Base-by-base conservation (phyloP, 129 eudicot genomes). In the Tanacetum coccineum region DNA sequence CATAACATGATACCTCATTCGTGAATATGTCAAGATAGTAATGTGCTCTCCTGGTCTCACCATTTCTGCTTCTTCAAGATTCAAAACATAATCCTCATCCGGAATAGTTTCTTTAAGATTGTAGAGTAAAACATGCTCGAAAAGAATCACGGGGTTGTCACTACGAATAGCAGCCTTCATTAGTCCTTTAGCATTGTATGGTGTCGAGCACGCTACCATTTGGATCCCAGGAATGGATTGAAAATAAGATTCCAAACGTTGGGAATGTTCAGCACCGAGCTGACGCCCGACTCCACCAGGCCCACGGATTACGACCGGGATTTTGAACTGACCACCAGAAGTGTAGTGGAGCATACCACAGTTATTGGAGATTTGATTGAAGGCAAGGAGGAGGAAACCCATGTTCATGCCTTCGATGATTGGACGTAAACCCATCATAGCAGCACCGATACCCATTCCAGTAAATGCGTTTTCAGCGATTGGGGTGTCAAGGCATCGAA, bases 341-440 rank as follows among this genome's bases (percentile, higher is more conserved):
- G 97, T 91, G 90, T 91, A 91, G 79, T 91, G 97, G 59, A 91
- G 97, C 97, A 91, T 91, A 14, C 97, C 97, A 65, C 97, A 91
- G 76, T 91, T 91, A 81, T 91, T 87, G n/a, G 97, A 91, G 73
- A 91, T 91, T 52, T 91, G 97, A 62, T 22, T 22, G 25, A 22
- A 22, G 42, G 98, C 98, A 2, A 92, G 79, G 50, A 92, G 89
- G 67, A 92, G 95, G 71, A 88, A 92, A 6, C 98, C 98, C 98
- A 92, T 92, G 80, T 92, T 92, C 98, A 92, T 92, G 53, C 98
- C 98, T 73, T 92, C 98, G 5, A 92, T 74, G 19, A 92, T 71
- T 3, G 98, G 98, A 52, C 98, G 69, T 11, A 92, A 84, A 59
- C 98, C 98, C 0, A 79, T 84, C 96, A 92, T 92, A 72, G 98